Evolutionary conservation across 2,329 filamentous ascomycete species (phyloP).

Genomic region (Xylogone sp.): DNA sequence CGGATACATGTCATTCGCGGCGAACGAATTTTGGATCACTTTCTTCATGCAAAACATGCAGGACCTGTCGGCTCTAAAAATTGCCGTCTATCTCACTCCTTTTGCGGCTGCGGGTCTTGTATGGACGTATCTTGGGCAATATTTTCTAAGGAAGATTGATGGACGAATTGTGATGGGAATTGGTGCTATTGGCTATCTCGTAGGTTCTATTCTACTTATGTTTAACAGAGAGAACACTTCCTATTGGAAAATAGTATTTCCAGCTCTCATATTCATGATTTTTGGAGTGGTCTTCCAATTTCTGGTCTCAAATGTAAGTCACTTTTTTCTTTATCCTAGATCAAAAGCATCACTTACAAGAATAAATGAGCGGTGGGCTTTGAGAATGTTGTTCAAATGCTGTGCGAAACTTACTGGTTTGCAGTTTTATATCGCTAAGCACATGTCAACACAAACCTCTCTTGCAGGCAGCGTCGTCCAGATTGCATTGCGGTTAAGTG

Average conservation of each 20-base stretch:
- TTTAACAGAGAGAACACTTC: slow-evolving; percentile 50
- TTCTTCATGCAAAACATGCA: slow-evolving; percentile 61
- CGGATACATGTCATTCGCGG: slow-evolving; percentile 60
- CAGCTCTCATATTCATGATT: slow-evolving; percentile 55
- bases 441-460: slow-evolving; percentile 56
- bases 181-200: slow-evolving; percentile 36
- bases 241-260: slow-evolving; percentile 66
- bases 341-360: too few species aligned
- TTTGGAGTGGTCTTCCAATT: slow-evolving; percentile 67
- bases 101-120: slow-evolving; percentile 60
- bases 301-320: slow-evolving; percentile 61
- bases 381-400: too few species aligned
- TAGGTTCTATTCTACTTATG: slow-evolving; percentile 46
- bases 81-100: slow-evolving; percentile 61
- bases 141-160: slow-evolving; percentile 58
- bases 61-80: slow-evolving; percentile 47
- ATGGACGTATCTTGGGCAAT: slow-evolving; percentile 60
- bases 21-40: slow-evolving; percentile 58
- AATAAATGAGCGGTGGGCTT: too few species aligned
- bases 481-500: slow-evolving; percentile 45
- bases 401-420: slow-evolving; percentile 1
- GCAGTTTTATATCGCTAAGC: slow-evolving; percentile 66
- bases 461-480: slow-evolving; percentile 67
- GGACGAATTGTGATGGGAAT: slow-evolving; percentile 58
- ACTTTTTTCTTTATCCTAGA: neutral